A percentile compares a stretch with the other conserved stretches of the same genome.
These are phyloP conservation scores for Hyphopichia homilentoma DNA, from an alignment of 805 yeast species.

Conservation along the genomic window DNA sequence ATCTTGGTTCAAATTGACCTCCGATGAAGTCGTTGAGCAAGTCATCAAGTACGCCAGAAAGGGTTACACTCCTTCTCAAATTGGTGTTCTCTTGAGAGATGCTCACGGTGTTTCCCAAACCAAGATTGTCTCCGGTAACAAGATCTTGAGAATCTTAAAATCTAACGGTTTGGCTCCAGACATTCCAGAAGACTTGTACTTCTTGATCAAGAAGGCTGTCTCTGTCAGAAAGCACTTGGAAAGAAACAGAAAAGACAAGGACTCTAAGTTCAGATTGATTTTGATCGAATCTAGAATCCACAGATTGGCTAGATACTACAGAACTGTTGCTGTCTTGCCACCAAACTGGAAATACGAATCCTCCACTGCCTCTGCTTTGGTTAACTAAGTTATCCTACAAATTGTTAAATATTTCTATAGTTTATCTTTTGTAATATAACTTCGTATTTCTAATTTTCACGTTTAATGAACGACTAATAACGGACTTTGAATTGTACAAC, in stretches of 20 bases:
- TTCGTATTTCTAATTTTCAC: no score
- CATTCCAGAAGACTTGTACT: conserved; percentile 99
- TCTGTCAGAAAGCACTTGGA: conserved; percentile 99
- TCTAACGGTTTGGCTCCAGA: conserved; percentile 99
- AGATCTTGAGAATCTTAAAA: conserved; percentile 98
- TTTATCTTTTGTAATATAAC: no score
- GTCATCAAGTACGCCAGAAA: conserved; percentile 99
- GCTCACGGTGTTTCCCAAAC: conserved; percentile 99
- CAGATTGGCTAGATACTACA: conserved; percentile 99
- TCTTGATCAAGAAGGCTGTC: conserved; percentile 98
- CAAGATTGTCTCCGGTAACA: conserved; percentile 97
- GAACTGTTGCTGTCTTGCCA: conserved; percentile 98
- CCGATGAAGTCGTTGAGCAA: conserved; percentile 96
- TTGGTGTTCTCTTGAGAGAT: conserved; percentile 99
- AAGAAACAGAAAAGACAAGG: conserved; percentile 99
- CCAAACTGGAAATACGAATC: conserved; percentile 99
- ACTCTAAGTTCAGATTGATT: conserved; percentile 99
- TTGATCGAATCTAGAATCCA: conserved; percentile 99
- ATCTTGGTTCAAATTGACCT: conserved; percentile 97
- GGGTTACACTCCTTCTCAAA: conserved; percentile 99
- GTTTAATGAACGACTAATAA: no score
- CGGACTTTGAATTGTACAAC: no score
- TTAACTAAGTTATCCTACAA: conserved; percentile 61
- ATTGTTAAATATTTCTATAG: no score
- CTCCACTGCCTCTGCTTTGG: conserved; percentile 99